Evolutionary conservation across 208 protist genomes (phyloP), one percentile per base, ranked within the genome.

Genomic region (Acanthamoeba castellanii): DNA sequence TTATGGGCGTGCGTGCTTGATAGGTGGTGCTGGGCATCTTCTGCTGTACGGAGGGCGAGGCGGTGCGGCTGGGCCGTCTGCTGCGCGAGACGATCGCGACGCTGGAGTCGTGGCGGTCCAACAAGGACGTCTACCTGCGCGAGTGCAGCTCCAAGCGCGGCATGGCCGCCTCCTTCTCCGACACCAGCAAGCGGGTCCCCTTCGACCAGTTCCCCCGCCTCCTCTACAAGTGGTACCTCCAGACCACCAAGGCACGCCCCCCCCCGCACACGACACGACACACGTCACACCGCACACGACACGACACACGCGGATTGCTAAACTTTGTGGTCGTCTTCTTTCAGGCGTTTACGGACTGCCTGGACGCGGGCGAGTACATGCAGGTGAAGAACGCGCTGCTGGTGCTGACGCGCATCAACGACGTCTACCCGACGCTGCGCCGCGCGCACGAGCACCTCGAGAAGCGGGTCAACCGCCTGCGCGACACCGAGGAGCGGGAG

Each of bases 361-460:
- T 95, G 34, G 66, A 94, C 30, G 66, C 78, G 13, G 74, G 84
- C 59, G 94, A 95, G 81, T 95, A 92, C 81, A 95, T 95, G 89
- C 84, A 95, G 89, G 84, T 91, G 11, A 37, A 52, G 34, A 91
- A 91, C 84, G 59, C 84, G 30, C 32, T 91, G 30, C 50, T 91
- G 32, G 57, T 91, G 9, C 59, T 91, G n/a, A 72, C 59, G 30
- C 57, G 45, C 22, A 70, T 91, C 57, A 52, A 57, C 57, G 78
- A 87, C 30, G 78, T 87, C 42, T 87, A 87, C 30, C 78, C 78
- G 11, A 37, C 45, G 20, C 47, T 87, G 2, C 78, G 78, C 42
- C 42, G 78, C 50, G 13, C 50, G 18, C 50, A 32, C 27, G 78
- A 59, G 9, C 9, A 20, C 78, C 42, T 87, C 78, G 50, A 59